Evolutionary conservation across 345 rosid species (phyloP).

Genomic region (Microcos paniculata): DNA sequence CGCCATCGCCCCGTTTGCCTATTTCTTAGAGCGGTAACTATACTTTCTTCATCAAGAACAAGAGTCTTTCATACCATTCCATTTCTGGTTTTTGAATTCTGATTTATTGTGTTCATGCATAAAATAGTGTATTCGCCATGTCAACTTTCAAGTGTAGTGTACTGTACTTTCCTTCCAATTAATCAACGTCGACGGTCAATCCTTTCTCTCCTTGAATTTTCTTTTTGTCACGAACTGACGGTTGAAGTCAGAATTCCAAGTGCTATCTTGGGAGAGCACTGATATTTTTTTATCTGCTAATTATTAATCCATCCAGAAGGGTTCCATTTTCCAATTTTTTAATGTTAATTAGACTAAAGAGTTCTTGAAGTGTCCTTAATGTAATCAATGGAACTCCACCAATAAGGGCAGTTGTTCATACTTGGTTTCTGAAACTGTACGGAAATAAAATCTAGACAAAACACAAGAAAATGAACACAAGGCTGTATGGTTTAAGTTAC

Average conservation of each 20-base stretch:
- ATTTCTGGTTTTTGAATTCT: neutral
- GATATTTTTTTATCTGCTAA: neutral
- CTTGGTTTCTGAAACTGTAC: constrained; percentile 18
- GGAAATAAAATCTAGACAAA: neutral
- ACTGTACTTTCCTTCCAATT: neutral
- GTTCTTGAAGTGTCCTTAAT: neutral
- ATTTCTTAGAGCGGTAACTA: constrained; percentile 64
- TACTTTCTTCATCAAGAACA: neutral
- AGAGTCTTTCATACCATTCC: neutral
- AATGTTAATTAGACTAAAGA: neutral
- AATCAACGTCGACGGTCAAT: too few relatives aligned
- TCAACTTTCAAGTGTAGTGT: neutral
- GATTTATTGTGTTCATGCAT: neutral
- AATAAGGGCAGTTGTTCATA: neutral
- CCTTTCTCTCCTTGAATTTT: neutral
- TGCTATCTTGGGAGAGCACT: neutral
- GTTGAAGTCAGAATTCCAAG: neutral
- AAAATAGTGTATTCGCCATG: neutral
- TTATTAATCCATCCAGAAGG: neutral
- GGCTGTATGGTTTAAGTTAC: neutral
- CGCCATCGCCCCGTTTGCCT: constrained; percentile 67
- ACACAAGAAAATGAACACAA: neutral
- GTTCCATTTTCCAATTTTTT: neutral
- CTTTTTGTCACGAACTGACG: neutral
- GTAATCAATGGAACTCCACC: neutral